Evolutionary conservation across 257 asterid genomes (phyloP).

Genomic region (Eucommia ulmoides): DNA sequence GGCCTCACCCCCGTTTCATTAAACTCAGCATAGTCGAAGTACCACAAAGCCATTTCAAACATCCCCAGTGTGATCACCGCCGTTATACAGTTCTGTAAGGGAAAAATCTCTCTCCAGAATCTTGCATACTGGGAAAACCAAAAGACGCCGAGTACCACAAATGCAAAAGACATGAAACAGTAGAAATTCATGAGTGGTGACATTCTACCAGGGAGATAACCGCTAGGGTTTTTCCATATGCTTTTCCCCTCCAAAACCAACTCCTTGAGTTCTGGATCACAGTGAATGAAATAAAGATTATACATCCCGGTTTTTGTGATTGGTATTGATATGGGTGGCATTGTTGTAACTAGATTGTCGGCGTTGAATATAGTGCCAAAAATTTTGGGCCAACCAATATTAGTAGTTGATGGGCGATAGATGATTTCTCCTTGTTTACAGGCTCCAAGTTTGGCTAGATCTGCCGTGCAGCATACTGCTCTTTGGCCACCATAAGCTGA

Average conservation of each 20-base stretch:
- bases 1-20: slow-evolving; percentile 85
- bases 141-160: slow-evolving; percentile 67
- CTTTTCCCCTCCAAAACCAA: slow-evolving; percentile 66
- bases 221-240: slow-evolving; percentile 89
- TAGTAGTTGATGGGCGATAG: slow-evolving; percentile 59
- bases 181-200: slow-evolving; percentile 89
- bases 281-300: slow-evolving; percentile 55
- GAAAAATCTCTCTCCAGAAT: slow-evolving; percentile 88
- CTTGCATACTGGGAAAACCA: slow-evolving; percentile 93
- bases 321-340: slow-evolving; percentile 54
- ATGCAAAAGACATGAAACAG: slow-evolving; percentile 82
- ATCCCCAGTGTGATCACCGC: slow-evolving; percentile 82
- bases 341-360: slow-evolving; percentile 34
- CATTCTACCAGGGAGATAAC: slow-evolving; percentile 97
- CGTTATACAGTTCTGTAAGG: slow-evolving; percentile 80
- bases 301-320: slow-evolving; percentile 22
- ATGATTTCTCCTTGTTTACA: slow-evolving; percentile 78
- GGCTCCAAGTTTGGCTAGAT: slow-evolving; percentile 90
- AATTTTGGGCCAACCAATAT: slow-evolving; percentile 90
- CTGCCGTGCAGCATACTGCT: slow-evolving; percentile 84
- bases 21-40: slow-evolving; percentile 86
- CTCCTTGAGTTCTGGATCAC: slow-evolving; percentile 70
- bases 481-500: slow-evolving; percentile 97
- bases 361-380: slow-evolving; percentile 55
- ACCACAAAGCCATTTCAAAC: slow-evolving; percentile 95